These are phyloP conservation scores for Candida germanica DNA, from an alignment of 805 yeast species.

Conservation along the genomic window DNA sequence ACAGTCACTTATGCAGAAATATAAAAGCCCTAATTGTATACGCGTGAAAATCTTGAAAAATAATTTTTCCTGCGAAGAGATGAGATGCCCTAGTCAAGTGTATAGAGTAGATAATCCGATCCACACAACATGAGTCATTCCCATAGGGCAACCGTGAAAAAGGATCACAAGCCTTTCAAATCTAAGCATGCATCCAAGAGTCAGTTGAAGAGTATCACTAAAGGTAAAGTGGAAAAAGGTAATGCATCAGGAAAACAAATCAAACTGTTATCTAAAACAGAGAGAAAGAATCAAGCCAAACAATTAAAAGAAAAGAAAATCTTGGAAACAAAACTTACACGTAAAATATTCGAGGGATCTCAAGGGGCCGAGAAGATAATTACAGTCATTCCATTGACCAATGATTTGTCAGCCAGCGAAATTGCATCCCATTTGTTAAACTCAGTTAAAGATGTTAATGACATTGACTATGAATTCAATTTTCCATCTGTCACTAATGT, in stretches of 20 bases:
- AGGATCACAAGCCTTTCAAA: slow-evolving; percentile 86
- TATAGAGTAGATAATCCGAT: too few species aligned
- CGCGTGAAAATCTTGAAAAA: slow-evolving; percentile 13
- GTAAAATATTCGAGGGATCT: slow-evolving; percentile 75
- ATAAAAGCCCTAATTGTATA: slow-evolving; percentile 10
- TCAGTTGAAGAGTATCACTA: slow-evolving; percentile 70
- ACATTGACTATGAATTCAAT: slow-evolving; percentile 23
- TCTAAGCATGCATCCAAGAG: slow-evolving; percentile 90
- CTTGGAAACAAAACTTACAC: slow-evolving; percentile 50
- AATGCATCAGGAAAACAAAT: slow-evolving; percentile 34
- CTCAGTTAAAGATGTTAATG: slow-evolving; percentile 34
- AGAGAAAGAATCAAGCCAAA: slow-evolving; percentile 73
- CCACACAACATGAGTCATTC: slow-evolving; percentile 50
- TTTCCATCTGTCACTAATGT: slow-evolving; percentile 52
- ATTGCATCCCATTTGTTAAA: slow-evolving; percentile 53
- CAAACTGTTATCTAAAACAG: slow-evolving; percentile 45
- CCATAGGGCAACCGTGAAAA: slow-evolving; percentile 81
- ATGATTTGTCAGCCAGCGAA: slow-evolving; percentile 57
- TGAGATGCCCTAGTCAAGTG: slow-evolving; percentile 5
- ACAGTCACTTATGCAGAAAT: too few species aligned
- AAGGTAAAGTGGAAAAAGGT: slow-evolving; percentile 82
- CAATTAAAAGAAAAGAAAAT: slow-evolving; percentile 78
- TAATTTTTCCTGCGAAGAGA: slow-evolving; percentile 11
- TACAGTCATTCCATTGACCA: slow-evolving; percentile 74
- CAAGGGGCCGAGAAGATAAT: slow-evolving; percentile 82